These are phyloP conservation scores for Petunia hybrid DNA, from an alignment of 305 asterid genomes.

Conservation along the genomic window DNA sequence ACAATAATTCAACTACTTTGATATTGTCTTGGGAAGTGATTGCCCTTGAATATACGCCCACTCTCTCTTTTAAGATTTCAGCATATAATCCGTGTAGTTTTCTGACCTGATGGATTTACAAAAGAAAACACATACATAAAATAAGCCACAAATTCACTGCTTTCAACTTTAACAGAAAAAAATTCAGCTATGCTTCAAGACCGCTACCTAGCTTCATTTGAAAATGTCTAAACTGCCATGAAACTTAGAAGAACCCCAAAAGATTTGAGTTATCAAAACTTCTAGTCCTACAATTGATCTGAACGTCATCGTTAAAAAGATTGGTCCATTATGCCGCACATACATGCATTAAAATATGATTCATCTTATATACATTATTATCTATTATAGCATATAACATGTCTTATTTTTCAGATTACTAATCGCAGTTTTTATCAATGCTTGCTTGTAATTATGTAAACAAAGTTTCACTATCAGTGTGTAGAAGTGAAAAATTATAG, in stretches of 20 bases:
- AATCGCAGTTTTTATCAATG: too few species aligned
- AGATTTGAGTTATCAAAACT: neutral
- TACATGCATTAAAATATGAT: neutral
- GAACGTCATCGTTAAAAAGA: neutral
- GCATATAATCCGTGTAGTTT: slow-evolving; percentile 50
- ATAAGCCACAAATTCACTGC: neutral
- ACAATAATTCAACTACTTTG: slow-evolving; percentile 46
- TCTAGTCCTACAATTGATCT: neutral
- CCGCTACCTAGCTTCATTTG: neutral
- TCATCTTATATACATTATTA: too few species aligned
- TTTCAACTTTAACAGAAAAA: neutral
- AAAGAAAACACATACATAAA: neutral
- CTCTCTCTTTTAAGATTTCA: slow-evolving; percentile 62
- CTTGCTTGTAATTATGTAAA: too few species aligned
- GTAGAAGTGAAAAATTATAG: too few species aligned
- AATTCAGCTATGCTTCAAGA: neutral
- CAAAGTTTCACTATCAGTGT: too few species aligned
- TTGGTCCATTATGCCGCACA: neutral
- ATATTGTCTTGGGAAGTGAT: slow-evolving; percentile 41
- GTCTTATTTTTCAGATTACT: too few species aligned
- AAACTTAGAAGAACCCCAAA: neutral
- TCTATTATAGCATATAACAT: too few species aligned
- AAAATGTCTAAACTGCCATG: neutral
- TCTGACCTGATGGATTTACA: slow-evolving; percentile 45
- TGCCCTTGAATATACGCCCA: slow-evolving; percentile 56